Base-by-base conservation (phyloP, 1,284 basidiomycete genomes). In the Ceratobasidium sp. region DNA sequence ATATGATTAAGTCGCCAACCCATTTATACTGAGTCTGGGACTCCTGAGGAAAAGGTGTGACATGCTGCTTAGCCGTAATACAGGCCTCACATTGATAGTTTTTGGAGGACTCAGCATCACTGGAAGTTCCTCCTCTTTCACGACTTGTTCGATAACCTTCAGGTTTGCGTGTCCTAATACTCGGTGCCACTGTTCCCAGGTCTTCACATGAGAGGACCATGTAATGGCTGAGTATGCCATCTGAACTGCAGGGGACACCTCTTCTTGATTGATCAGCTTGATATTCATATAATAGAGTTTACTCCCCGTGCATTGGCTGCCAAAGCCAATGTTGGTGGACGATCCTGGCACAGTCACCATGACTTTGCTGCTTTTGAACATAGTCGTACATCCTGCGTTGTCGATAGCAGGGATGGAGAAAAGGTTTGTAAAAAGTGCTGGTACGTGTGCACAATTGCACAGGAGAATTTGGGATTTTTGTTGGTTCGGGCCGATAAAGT, bases 171-270 rank as follows among this genome's bases (percentile, higher is more conserved):
- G 59, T 22, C 59, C 59, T 7, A 62, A 43, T 34, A 31, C 37
- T 43, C 59, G n/a, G 24, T 62, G 59, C 59, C 59, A 62, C 8
- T 62, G 34, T 0, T 62, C 59, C 59, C 59, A 62, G 16, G 59
- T 62, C n/a, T n/a, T 48, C 6, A 9, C 2, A 9, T 37, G 34
- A 37, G 34, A 9, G 34, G 34, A 37, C 5, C 5, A 9, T 9
- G 34, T 37, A 37, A 9, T 37, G 34, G n/a, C n/a, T n/a, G n/a
- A n/a, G n/a, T 37, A 37, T 5, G 34, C 46, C 4, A 48, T 6
- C 16, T n/a, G n/a, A 6, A 48, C 14, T 19, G 46, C 46, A 19
- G 46, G n/a, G n/a, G n/a, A 6, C 46, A 7, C 13, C 0, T 48
- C 2, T 2, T 19, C 46, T 16, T 48, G 46, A 19, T 11, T n/a